A percentile compares a stretch with the other conserved stretches of the same genome.
Evolutionary conservation across 352 stramenopile genomes (phyloP).

Genomic region (Pythium dissimile): DNA sequence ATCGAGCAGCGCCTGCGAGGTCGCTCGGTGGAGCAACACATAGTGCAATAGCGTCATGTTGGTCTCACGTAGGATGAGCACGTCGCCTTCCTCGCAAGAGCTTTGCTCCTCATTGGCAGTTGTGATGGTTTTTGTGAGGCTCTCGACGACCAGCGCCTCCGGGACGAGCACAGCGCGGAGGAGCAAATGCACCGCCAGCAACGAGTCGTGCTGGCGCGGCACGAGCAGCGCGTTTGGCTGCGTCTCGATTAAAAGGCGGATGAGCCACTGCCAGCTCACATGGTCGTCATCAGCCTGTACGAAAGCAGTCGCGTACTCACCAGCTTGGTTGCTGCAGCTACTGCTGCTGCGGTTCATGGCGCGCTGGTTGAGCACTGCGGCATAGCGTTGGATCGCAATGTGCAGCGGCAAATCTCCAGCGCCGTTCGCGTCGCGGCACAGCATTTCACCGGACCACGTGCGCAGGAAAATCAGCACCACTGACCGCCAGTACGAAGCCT

Average conservation of each 20-base stretch:
- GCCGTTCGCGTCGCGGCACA: conserved; percentile 35
- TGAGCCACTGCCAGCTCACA: conserved; percentile 14
- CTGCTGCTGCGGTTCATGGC: neutral
- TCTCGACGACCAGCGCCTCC: conserved; percentile 5
- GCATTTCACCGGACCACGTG: conserved; percentile 15
- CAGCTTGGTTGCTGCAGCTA: neutral
- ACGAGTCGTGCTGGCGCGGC: conserved; percentile 8
- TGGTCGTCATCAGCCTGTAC: neutral
- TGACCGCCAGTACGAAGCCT: conserved; percentile 26
- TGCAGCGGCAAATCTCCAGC: conserved; percentile 50
- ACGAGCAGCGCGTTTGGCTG: conserved; percentile 6
- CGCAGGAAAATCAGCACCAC: conserved; percentile 42
- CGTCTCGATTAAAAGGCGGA: neutral
- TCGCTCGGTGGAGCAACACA: conserved; percentile 37
- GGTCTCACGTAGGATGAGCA: conserved; percentile 22
- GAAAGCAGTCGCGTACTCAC: too few relatives aligned
- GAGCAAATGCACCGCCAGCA: conserved; percentile 16
- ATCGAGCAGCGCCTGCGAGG: conserved; percentile 24
- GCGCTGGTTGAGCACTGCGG: neutral
- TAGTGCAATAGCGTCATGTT: conserved; percentile 61
- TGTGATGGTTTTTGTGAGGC: neutral
- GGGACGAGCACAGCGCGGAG: neutral
- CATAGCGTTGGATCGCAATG: conserved; percentile 40
- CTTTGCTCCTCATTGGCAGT: conserved; percentile 1
- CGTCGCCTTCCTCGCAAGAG: conserved; percentile 14